Conservation (phyloP, 2,329 filamentous ascomycete genomes). For the Beauveria scarabaeidicola region DNA sequence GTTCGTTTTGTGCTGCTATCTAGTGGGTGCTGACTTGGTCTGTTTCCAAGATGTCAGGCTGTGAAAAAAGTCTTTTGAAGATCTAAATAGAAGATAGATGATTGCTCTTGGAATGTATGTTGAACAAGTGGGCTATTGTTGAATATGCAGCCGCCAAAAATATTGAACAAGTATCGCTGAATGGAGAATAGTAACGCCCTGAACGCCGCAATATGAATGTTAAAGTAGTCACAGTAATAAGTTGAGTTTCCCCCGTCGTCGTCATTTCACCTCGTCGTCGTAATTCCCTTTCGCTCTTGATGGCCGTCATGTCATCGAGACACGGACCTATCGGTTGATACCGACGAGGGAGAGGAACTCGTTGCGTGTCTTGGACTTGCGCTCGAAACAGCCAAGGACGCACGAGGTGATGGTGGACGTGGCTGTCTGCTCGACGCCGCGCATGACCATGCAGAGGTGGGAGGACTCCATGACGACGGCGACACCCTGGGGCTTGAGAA, state of each 20-base stretch:
- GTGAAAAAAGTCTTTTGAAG: background rate
- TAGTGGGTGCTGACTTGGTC: too few relatives aligned
- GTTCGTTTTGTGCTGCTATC: too few relatives aligned
- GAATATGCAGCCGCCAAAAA: background rate
- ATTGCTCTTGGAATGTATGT: conserved; percentile 7
- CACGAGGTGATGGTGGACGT: conserved; percentile 90
- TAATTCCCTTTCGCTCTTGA: too few relatives aligned
- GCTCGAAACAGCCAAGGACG: conserved; percentile 92
- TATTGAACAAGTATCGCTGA: background rate
- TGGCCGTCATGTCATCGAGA: too few relatives aligned
- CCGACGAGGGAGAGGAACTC: conserved; percentile 82
- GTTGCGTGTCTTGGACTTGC: conserved; percentile 85
- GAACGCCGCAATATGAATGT: conserved; percentile 1
- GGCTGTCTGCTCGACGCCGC: conserved; percentile 88
- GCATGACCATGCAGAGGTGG: conserved; percentile 98
- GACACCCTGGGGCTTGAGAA: conserved; percentile 87
- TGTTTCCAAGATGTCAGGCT: too few relatives aligned
- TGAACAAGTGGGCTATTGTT: conserved; percentile 5
- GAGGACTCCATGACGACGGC: conserved; percentile 96
- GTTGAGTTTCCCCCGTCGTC: background rate
- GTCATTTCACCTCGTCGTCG: background rate
- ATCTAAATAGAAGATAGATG: background rate
- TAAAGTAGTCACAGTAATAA: background rate
- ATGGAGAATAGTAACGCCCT: background rate
- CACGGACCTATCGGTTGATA: conserved; percentile 36